Evolutionary conservation across 768 basidiomycete species (phyloP).

Genomic region (Naganishia vaughanmartiniae): DNA sequence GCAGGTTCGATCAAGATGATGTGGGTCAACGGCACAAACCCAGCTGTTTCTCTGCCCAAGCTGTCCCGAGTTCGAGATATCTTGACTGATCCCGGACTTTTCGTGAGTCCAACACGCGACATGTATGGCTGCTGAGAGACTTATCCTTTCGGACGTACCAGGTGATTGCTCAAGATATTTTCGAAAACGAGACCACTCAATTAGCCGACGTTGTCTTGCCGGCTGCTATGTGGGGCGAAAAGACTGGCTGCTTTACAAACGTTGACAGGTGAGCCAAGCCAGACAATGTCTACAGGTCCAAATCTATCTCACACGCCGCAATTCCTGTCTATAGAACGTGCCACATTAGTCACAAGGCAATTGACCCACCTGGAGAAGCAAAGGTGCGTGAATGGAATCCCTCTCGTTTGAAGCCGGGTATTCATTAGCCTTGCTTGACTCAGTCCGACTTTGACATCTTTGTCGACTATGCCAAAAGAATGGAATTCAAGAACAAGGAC

Average conservation of each 20-base stretch:
- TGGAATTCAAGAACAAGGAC: conserved; percentile 40
- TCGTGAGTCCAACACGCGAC: no score
- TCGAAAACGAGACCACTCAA: conserved; percentile 38
- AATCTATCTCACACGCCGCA: neutral
- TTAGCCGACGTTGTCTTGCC: conserved; percentile 39
- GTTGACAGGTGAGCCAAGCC: conserved; percentile 30
- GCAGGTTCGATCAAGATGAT: conserved; percentile 38
- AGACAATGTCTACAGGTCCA: neutral
- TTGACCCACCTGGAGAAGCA: conserved; percentile 38
- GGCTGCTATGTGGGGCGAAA: conserved; percentile 35
- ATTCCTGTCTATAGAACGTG: conserved; percentile 20
- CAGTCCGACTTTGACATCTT: conserved; percentile 38
- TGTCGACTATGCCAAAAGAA: conserved; percentile 34
- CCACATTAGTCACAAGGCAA: conserved; percentile 36
- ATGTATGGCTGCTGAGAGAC: no score
- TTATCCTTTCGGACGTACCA: neutral
- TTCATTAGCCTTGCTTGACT: neutral
- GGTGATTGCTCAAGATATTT: conserved; percentile 38
- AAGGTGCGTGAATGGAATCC: neutral
- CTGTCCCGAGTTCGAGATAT: conserved; percentile 32
- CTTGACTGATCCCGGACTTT: conserved; percentile 33
- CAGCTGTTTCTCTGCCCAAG: conserved; percentile 36
- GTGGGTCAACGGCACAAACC: conserved; percentile 38
- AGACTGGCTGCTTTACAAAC: conserved; percentile 36
- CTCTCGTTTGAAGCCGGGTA: neutral